Base-by-base conservation (phyloP, 2,329 filamentous ascomycete species). In the Cercospora sesami region DNA sequence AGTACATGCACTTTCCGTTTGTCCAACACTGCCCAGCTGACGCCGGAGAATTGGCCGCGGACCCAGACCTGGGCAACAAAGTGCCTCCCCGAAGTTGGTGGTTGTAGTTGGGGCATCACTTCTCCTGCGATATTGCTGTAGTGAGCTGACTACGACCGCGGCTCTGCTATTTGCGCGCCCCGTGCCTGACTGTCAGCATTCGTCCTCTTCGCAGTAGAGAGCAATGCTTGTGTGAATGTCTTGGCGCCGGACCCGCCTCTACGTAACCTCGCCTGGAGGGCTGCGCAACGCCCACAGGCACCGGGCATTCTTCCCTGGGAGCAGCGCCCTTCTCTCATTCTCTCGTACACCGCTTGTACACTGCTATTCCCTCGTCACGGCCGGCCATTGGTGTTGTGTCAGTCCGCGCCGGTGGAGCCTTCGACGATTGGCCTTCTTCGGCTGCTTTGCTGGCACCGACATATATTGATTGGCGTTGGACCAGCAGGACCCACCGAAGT, bases 401-500 rank as follows among this genome's bases (percentile, higher is more conserved):
- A 55, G 61, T 5, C 48, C 12, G 48, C 45, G 12, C 23, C 61
- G 18, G 45, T 36, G 61, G 26, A 55, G 42, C 45, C 63, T 33
- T n/a, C 45, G 53, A 62, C 60, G 45, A 63, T 26, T 63, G 61
- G 61, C 9, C 48, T 55, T 36, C 62, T 64, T 58, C 51, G 63
- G 48, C 51, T 39, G 48, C 63, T 60, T 65, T 53, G 65, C 55
- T 65, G 64, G 70, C 70, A 72, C 65, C 65, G 68, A 58, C 53
- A 30, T n/a, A 30, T 30, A 58, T 23, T 51, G 45, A 51, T 51
- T 51, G 45, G 21, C 53, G 53, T 58, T 26, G 53, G 23, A 30
- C 26, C 14, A 23, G 21, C 30, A 30, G 53, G 53, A 58, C 26
- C 55, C 23, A 68, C 31, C 42, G 48, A 42, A 18, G 23, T 31